Conservation (phyloP, 257 asterid genomes). For the Ehretia macrophylla region DNA sequence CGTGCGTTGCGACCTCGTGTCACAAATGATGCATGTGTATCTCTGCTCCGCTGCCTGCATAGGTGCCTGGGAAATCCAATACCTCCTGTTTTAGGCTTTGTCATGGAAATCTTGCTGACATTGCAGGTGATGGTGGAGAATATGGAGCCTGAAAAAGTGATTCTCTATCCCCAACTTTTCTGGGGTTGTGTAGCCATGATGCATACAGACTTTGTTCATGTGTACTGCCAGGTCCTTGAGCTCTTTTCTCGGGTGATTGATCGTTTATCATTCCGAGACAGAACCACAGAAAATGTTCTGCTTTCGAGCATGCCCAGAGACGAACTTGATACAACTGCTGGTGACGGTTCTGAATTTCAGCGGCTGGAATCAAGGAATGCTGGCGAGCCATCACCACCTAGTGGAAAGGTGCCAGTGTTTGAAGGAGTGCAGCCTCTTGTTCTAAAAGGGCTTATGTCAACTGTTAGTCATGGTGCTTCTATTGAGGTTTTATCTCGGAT, state of each 20-base stretch:
- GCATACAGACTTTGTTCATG: constrained; percentile 98
- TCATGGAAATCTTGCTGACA: constrained; percentile 91
- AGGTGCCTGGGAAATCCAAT: constrained; percentile 89
- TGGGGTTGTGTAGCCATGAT: constrained; percentile 99
- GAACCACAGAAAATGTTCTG: constrained; percentile 95
- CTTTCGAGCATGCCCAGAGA: constrained; percentile 99
- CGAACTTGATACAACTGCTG: constrained; percentile 52
- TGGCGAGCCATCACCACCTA: constrained; percentile 48
- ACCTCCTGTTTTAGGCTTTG: constrained; percentile 89
- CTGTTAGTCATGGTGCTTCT: constrained; percentile 82
- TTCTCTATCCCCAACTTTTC: constrained; percentile 96
- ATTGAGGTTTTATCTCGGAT: constrained; percentile 87
- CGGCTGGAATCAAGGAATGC: constrained; percentile 55
- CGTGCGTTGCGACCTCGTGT: constrained; percentile 92
- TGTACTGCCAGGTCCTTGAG: constrained; percentile 95
- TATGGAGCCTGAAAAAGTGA: constrained; percentile 98
- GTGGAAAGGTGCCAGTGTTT: constrained; percentile 69
- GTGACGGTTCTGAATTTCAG: constrained; percentile 66
- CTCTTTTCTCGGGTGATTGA: constrained; percentile 89
- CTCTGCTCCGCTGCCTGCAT: constrained; percentile 91
- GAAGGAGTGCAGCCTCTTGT: constrained; percentile 98
- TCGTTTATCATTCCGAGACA: constrained; percentile 89
- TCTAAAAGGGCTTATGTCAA: constrained; percentile 89
- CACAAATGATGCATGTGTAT: constrained; percentile 94
- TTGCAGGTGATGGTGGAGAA: constrained; percentile 99